These are phyloP conservation scores for Rutstroemia sp. DNA, from an alignment of 2,329 filamentous ascomycete species.

Conservation along the genomic window DNA sequence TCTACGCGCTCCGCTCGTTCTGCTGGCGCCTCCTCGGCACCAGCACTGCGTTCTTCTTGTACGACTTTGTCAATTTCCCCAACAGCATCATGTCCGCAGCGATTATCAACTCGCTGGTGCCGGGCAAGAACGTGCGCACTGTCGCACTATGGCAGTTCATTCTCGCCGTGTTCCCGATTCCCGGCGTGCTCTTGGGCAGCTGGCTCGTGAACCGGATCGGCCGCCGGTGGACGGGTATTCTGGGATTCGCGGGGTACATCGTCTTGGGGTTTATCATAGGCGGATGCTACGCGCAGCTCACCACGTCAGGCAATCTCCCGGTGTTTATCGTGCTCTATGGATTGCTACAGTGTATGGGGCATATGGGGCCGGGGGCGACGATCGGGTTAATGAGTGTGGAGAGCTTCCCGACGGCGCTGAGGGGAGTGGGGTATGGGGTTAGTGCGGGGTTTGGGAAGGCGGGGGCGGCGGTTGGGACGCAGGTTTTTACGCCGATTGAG, in stretches of 20 bases:
- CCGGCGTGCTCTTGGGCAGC: conserved; percentile 30
- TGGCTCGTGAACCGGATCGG: conserved; percentile 31
- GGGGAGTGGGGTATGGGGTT: conserved; percentile 30
- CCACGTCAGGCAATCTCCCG: neutral
- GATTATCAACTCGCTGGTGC: conserved; percentile 30
- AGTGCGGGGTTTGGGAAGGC: conserved; percentile 31
- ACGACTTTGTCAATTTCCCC: conserved; percentile 33
- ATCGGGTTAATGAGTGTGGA: conserved; percentile 30
- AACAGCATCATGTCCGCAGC: conserved; percentile 32
- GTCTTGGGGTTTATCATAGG: neutral
- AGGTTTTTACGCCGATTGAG: conserved; percentile 30
- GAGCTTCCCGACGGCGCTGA: conserved; percentile 29
- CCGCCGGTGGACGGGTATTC: neutral
- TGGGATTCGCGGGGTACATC: neutral
- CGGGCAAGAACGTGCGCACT: conserved; percentile 28
- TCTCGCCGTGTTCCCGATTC: conserved; percentile 29
- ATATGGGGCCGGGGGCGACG: conserved; percentile 31
- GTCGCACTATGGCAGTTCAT: conserved; percentile 32
- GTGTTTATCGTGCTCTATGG: neutral
- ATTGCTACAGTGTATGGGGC: conserved; percentile 23
- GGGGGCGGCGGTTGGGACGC: conserved; percentile 31
- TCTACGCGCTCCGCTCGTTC: neutral
- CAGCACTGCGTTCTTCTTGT: conserved; percentile 31
- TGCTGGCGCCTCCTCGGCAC: conserved; percentile 21
- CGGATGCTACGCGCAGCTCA: neutral